Evolutionary conservation across 768 basidiomycete genomes (phyloP), one percentile per base, ranked within the genome.

Genomic region (Boletus sensibilis): DNA sequence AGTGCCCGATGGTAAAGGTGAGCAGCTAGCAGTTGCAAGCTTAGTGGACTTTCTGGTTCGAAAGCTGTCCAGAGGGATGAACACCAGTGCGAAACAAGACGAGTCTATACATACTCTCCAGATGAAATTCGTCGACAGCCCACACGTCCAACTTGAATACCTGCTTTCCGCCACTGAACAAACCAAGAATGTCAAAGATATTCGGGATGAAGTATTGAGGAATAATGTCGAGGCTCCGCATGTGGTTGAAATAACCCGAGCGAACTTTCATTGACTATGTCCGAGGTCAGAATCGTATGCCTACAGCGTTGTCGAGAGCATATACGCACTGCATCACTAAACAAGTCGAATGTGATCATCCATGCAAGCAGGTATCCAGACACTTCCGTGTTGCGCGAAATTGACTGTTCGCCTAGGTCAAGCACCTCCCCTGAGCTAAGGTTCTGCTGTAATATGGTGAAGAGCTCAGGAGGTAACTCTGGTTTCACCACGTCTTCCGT

Each of bases 1-100:
- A 98, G 80, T 1, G 93, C 83, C 27, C 92, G 89, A 69, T 95
- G 94, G 72, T 90, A 97, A 14, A 96, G 77, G 61, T 98, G 92
- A 0, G 92, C 92, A 4, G 91, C 85, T 7, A 98, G 74, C 5
- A 95, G 76, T 10, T 78, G 81, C 38, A 87, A 72, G 57, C 83
- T 79, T 55, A 83, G 72, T 0, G 74, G 55, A 6, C 77, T 75
- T 11, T 77, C 80, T 0, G 81, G 71, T 60, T 88, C 81, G 48
- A 85, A 87, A 23, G 82, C 88, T 90, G 61, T 25, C 12, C 49
- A 53, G 37, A 45, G 21, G 23, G 23, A 27, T 27, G 21, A 58
- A 38, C 0, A 31, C 31, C 2, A n/a, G 9, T 27, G 46, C 27
- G n/a, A 31, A 39, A 25, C 1, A 45, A 31, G 35, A 46, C 1